Base-by-base conservation (phyloP, 768 basidiomycete species). In the Auricularia heimuer region DNA sequence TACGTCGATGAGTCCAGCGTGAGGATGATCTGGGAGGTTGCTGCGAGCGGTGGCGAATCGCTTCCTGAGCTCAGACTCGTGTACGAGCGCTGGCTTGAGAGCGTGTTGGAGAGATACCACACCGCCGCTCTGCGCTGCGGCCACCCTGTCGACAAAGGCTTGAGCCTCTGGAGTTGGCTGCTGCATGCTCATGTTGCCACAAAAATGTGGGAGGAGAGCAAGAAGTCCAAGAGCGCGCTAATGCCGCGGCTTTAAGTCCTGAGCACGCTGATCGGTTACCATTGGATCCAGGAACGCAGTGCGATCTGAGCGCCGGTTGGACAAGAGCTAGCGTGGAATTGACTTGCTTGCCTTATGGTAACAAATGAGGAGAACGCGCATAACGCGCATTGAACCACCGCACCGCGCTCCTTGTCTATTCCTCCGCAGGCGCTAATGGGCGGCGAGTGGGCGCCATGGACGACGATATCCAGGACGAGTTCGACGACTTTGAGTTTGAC, bases 1-100 rank as follows among this genome's bases (percentile, higher is more conserved):
- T 2, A 85, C 77, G 64, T 86, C 82, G 67, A 86, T 81, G 18
- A 86, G 82, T 3, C 85, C 84, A 58, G 86, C 83, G 65, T 81
- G 71, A 3, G 80, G 80, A 67, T 83, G 77, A 35, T 85, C 76
- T 34, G 81, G 78, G 10, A 71, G 21, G 64, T 83, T 79, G 58
- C 67, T 66, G 70, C 77, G 80, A 67, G 85, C 83, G 2, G 79
- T 81, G 8, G 84, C 84, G 65, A 83, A 86, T 24, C 85, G 73
- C 64, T 77, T 79, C 67, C 85, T 79, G 58, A 87, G 73, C 54
- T 81, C 77, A 1, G 80, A 76, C 73, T 87, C 85, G 61, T 84
- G 80, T 10, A 82, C 81, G 62, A 87, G 75, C 36, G 83, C 82
- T 16, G 83, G 82, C 62, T 81, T 77, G n/a, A 87, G 75, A 24